Base-by-base conservation (phyloP, 768 basidiomycete genomes). In the Phylloporus rhodoxanthus region DNA sequence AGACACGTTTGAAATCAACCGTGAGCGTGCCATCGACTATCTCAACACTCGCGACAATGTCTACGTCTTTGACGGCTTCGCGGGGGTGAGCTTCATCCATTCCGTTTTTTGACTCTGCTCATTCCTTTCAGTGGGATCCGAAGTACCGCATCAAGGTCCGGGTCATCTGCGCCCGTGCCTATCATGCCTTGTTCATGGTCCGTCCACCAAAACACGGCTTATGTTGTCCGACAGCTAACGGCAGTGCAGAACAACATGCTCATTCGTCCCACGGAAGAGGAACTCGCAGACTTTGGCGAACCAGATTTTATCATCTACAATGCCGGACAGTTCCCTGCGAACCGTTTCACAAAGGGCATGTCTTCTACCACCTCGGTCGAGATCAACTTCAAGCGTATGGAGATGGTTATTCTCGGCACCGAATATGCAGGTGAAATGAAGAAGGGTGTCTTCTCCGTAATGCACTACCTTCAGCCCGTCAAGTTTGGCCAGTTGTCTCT, bases 261-360 rank as follows among this genome's bases (percentile, higher is more conserved):
- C 53, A 99, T 99, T 69, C 91, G 96, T 50, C 96, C 96, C 36
- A 95, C 94, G 5, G 83, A 89, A 49, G 89, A 94, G 60, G 93
- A 99, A 70, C 82, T 99, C 36, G 84, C 82, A 54, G 78, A 85
- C 65, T 99, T 96, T 66, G 96, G 95, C 66, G 91, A 95, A 63
- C 96, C 96, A 39, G 96, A 99, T 66, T 99, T 99, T 71, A 96
- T 92, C 74, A 97, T 99, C 70, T 97, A 98, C 82, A 98, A 98
- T 71, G 96, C 96, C 40, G 96, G 96, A 56, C 94, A 97, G 70
- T 98, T 99, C 85, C 95, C 96, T 13, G 96, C 96, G 60, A 99
- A 99, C 70, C 88, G 96, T 38, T 98, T 98, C 80, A 99, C 96
- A 53, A 92, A 96, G 76, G 96, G 96, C 71, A 98, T 98, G 96